A percentile compares a stretch with the other conserved stretches of the same genome.
phyloP scores from a whole-genome alignment of 495 filamentous ascomycete genomes.

The Cairneyella variabilis region DNA sequence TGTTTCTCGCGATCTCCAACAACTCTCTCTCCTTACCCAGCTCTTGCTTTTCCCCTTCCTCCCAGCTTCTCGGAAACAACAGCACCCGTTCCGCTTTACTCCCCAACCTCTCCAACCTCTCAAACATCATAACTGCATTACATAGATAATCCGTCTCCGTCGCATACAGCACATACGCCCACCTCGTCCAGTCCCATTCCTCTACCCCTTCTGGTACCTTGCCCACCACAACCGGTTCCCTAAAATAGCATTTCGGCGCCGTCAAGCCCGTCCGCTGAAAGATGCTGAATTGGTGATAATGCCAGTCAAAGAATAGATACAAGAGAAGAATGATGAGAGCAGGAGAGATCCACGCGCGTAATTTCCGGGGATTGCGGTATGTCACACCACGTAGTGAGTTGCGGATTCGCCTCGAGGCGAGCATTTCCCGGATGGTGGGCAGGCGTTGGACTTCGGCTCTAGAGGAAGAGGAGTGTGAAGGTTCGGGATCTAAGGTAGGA shows the following conservation, averaged over 20 bases:
- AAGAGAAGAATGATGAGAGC: neutral
- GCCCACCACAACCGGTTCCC: neutral
- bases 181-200: slow-evolving; percentile 53
- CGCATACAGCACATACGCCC: slow-evolving; percentile 70
- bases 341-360: too few relatives aligned
- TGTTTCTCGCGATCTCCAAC: slow-evolving; percentile 49
- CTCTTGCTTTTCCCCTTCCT: slow-evolving; percentile 33
- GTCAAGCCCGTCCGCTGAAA: neutral
- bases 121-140: slow-evolving; percentile 74
- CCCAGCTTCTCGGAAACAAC: slow-evolving; percentile 60
- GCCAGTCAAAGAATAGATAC: too few relatives aligned
- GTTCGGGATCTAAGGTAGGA: neutral
- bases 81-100: slow-evolving; percentile 63
- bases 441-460: neutral
- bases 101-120: slow-evolving; percentile 53
- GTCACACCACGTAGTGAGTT: neutral
- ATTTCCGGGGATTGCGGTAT: too few relatives aligned
- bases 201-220: neutral
- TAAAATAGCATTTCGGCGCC: slow-evolving; percentile 12
- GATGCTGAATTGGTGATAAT: neutral
- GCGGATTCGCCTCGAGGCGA: slow-evolving; percentile 4
- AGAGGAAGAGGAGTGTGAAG: neutral
- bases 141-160: slow-evolving; percentile 66
- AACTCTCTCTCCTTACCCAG: slow-evolving; percentile 49
- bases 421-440: slow-evolving; percentile 4